Percentiles rank a stretch among this genome's conserved stretches.
phyloP scores from a whole-genome alignment of 2,329 filamentous ascomycete genomes.

The Cytospora paraplurivora region DNA sequence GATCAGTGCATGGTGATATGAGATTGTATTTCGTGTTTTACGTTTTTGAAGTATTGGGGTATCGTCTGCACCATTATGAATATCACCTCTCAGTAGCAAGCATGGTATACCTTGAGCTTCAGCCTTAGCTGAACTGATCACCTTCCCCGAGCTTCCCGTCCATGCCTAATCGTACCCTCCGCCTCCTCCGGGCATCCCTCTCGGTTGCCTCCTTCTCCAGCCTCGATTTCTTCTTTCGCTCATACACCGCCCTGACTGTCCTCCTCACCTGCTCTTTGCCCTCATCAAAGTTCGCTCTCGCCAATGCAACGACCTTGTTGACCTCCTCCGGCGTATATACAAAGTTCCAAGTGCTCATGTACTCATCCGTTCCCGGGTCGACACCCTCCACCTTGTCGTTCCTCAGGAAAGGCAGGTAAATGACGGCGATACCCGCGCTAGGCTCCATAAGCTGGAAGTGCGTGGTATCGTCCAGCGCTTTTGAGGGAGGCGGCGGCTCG shows the following conservation, averaged over 20 bases:
- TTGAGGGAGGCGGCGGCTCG: conserved; percentile 50
- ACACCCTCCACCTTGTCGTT: conserved; percentile 80
- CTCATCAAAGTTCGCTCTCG: conserved; percentile 83
- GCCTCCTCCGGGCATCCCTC: conserved; percentile 46
- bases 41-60: conserved; percentile 9
- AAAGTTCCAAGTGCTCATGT: conserved; percentile 97
- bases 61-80: conserved; percentile 8
- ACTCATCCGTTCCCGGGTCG: conserved; percentile 81
- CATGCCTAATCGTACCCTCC: conserved; percentile 51
- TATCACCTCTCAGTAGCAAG: background rate
- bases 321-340: conserved; percentile 91
- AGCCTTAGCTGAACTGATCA: conserved; percentile 64
- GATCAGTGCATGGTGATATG: background rate
- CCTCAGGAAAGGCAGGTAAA: conserved; percentile 87
- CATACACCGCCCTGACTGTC: conserved; percentile 86
- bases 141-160: conserved; percentile 61
- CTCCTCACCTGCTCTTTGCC: conserved; percentile 76
- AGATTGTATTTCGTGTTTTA: background rate
- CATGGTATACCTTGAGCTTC: background rate
- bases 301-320: conserved; percentile 79
- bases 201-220: conserved; percentile 52
- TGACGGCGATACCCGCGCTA: conserved; percentile 81
- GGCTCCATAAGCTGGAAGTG: conserved; percentile 72
- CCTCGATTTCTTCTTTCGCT: conserved; percentile 77
- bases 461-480: conserved; percentile 61